These are phyloP conservation scores for Arthroderma sp. DNA, from an alignment of 2,329 filamentous ascomycete genomes.

Conservation along the genomic window DNA sequence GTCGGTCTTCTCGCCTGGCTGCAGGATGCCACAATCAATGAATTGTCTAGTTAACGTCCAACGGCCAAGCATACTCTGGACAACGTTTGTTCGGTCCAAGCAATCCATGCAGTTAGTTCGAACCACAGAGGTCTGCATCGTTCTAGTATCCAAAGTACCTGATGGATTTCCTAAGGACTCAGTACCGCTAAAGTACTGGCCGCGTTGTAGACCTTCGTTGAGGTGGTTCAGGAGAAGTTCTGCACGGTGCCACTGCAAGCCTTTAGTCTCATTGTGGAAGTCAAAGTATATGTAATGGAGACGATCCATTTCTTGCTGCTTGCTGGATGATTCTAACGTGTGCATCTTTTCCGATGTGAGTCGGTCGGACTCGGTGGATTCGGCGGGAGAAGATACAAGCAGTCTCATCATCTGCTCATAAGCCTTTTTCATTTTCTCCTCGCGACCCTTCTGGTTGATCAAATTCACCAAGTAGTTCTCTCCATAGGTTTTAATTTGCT, in stretches of 20 bases:
- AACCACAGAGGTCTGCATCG: conserved; percentile 76
- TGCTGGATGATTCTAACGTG: conserved; percentile 53
- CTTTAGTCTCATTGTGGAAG: conserved; percentile 96
- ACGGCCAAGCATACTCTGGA: conserved; percentile 91
- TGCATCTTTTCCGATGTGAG: conserved; percentile 69
- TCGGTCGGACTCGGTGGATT: conserved; percentile 53
- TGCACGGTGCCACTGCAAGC: conserved; percentile 82
- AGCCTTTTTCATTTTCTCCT: conserved; percentile 76
- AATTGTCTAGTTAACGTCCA: conserved; percentile 83
- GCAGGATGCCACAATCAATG: conserved; percentile 66
- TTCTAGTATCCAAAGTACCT: conserved; percentile 66
- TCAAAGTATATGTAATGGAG: conserved; percentile 98
- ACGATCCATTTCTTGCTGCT: conserved; percentile 58
- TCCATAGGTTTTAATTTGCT: conserved; percentile 86
- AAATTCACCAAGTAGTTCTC: conserved; percentile 97
- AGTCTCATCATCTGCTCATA: conserved; percentile 82
- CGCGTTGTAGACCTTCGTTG: conserved; percentile 59
- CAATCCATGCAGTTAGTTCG: conserved; percentile 99
- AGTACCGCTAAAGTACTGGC: conserved; percentile 85
- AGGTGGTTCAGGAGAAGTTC: conserved; percentile 75
- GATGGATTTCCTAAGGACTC: conserved; percentile 63
- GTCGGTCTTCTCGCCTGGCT: conserved; percentile 62
- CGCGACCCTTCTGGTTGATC: conserved; percentile 90
- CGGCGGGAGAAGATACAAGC: conserved; percentile 56
- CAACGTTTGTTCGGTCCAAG: conserved; percentile 91